Evolutionary conservation across 2,329 filamentous ascomycete species (phyloP).

Genomic region (Aspergillus brasiliensis): DNA sequence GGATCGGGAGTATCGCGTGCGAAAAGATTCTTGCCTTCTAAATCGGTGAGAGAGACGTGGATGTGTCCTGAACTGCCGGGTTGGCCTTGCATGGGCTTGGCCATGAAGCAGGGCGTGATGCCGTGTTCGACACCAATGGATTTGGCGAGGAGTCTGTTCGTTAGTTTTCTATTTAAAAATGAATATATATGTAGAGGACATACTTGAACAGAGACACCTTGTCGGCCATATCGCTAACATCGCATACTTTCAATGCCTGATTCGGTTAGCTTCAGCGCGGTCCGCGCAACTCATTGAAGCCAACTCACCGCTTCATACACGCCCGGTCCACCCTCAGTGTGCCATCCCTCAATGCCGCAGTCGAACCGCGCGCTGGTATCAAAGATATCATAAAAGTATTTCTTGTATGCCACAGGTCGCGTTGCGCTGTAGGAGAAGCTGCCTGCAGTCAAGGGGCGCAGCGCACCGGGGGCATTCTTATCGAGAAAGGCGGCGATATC

Average conservation of each 20-base stretch:
- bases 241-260: conserved; percentile 77
- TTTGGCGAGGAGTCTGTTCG: conserved; percentile 72
- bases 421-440: conserved; percentile 94
- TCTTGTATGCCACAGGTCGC: conserved; percentile 80
- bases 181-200: conserved; percentile 18
- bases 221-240: conserved; percentile 85
- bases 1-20: conserved; percentile 70
- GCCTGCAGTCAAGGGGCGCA: conserved; percentile 82
- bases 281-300: conserved; percentile 18
- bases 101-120: conserved; percentile 97
- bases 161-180: conserved; percentile 1
- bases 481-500: conserved; percentile 73
- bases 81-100: conserved; percentile 84
- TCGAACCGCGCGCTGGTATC: conserved; percentile 74
- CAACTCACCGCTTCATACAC: conserved; percentile 78
- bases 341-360: conserved; percentile 86
- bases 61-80: conserved; percentile 94
- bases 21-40: conserved; percentile 77
- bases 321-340: conserved; percentile 87
- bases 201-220: conserved; percentile 85
- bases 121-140: conserved; percentile 80
- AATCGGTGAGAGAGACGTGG: conserved; percentile 83
- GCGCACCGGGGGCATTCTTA: conserved; percentile 67
- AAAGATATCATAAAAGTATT: conserved; percentile 86
- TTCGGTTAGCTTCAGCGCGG: background rate